Conservation (phyloP, 352 stramenopile species). For the Globisporangium recalcitrans region DNA sequence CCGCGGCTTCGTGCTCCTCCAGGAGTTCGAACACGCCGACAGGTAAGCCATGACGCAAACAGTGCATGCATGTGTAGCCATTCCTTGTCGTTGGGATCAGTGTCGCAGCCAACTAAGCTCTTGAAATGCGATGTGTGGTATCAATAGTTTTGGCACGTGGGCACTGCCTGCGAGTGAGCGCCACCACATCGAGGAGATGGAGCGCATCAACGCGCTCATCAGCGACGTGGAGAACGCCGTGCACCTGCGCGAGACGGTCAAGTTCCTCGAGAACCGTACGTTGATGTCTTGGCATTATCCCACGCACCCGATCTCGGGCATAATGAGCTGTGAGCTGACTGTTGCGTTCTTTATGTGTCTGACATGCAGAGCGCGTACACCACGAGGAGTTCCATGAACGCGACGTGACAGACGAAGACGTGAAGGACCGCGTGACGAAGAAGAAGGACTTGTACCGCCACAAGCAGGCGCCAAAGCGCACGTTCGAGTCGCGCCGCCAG, state of each 20-base stretch:
- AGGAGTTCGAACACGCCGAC: conserved; percentile 60
- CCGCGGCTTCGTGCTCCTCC: conserved; percentile 62
- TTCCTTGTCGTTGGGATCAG: neutral
- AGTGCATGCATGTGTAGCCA: neutral
- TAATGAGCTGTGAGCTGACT: neutral
- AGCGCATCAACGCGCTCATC: conserved; percentile 68
- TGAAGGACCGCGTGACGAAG: conserved; percentile 32
- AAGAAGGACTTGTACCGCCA: conserved; percentile 44
- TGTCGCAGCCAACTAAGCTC: too few species aligned
- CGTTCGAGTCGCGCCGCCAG: conserved; percentile 33
- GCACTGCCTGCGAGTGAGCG: conserved; percentile 47
- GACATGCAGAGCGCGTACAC: conserved; percentile 35
- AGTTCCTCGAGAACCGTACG: conserved; percentile 47
- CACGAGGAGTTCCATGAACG: conserved; percentile 62
- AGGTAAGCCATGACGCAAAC: conserved; percentile 9
- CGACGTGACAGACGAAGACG: conserved; percentile 44
- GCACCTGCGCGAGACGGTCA: conserved; percentile 54
- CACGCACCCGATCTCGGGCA: too few species aligned
- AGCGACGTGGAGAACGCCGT: conserved; percentile 64
- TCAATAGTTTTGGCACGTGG: conserved; percentile 21
- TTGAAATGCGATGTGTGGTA: neutral
- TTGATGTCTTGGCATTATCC: neutral
- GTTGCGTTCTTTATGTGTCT: neutral
- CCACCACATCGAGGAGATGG: conserved; percentile 67
- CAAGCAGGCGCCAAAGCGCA: conserved; percentile 37